Percentiles rank a stretch among this genome's conserved stretches.
These are phyloP conservation scores for Termitomyces sp. DNA, from an alignment of 1,284 basidiomycete species.

Conservation along the genomic window DNA sequence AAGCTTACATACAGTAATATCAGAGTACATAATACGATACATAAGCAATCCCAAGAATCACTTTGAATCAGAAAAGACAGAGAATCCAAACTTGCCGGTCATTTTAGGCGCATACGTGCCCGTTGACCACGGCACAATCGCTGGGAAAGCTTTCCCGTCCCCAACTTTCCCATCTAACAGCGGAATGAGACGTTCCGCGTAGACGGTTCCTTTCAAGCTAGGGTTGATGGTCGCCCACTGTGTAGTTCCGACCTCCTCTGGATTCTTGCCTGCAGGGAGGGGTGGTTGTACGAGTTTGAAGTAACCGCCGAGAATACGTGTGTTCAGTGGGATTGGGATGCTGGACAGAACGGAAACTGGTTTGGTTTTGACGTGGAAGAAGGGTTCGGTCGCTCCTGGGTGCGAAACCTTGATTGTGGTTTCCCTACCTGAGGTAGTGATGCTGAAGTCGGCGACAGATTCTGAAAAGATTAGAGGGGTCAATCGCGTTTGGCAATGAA, in stretches of 20 bases:
- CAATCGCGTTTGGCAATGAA: background rate
- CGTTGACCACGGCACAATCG: conserved; percentile 18
- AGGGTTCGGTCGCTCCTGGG: conserved; percentile 20
- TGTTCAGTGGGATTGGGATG: conserved; percentile 19
- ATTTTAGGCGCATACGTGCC: conserved; percentile 1
- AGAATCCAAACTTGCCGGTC: background rate
- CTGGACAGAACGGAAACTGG: conserved; percentile 23
- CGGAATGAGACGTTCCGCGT: conserved; percentile 12
- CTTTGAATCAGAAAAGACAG: background rate
- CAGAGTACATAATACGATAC: background rate
- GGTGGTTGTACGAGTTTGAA: conserved; percentile 20
- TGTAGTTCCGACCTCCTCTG: conserved; percentile 19
- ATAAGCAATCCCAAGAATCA: background rate
- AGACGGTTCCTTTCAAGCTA: conserved; percentile 14
- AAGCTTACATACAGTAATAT: background rate
- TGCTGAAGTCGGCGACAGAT: conserved; percentile 25
- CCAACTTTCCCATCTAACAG: conserved; percentile 19
- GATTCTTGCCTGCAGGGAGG: conserved; percentile 15
- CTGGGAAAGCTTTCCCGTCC: conserved; percentile 22
- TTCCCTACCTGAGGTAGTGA: conserved; percentile 15
- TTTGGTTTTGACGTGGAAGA: conserved; percentile 25
- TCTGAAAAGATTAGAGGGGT: conserved; percentile 16
- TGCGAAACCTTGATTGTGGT: conserved; percentile 22
- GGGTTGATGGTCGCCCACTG: conserved; percentile 21
- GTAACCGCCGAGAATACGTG: conserved; percentile 16